Percentiles rank a stretch among this genome's conserved stretches.
phyloP scores from a whole-genome alignment of 805 yeast genomes.

The Metschnikowia vanudenii region DNA sequence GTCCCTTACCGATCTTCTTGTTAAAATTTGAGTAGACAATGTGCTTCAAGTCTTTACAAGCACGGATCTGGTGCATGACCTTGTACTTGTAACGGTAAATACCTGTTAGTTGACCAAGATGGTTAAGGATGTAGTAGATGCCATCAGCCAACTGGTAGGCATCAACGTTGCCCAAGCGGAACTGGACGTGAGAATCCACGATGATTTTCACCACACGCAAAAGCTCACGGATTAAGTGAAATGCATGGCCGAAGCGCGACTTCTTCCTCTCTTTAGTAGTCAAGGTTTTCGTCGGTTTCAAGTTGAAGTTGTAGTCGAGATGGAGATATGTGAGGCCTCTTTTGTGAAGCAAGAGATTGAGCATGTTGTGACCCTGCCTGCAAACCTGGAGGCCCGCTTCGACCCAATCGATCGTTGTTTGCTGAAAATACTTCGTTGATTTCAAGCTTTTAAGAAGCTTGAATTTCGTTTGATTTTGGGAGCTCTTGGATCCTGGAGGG shows the following conservation, averaged over 20 bases:
- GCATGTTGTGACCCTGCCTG: constrained; percentile 91
- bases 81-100: constrained; percentile 94
- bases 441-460: constrained; percentile 64
- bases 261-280: constrained; percentile 95
- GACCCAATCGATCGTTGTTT: constrained; percentile 94
- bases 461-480: constrained; percentile 51
- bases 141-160: constrained; percentile 96
- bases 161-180: constrained; percentile 84
- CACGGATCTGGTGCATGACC: constrained; percentile 97
- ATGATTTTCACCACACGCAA: constrained; percentile 77
- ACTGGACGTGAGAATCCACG: constrained; percentile 94
- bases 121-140: constrained; percentile 83
- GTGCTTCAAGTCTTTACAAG: constrained; percentile 93
- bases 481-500: constrained; percentile 27
- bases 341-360: constrained; percentile 83
- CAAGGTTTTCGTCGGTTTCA: constrained; percentile 93
- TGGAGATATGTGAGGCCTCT: constrained; percentile 90
- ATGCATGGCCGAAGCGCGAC: constrained; percentile 94
- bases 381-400: constrained; percentile 96
- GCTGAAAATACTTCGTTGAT: constrained; percentile 84
- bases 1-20: constrained; percentile 88
- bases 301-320: constrained; percentile 90
- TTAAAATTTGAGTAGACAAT: constrained; percentile 85
- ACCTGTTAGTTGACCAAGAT: constrained; percentile 94
- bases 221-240: constrained; percentile 89